phyloP scores from a whole-genome alignment of 2,329 filamentous ascomycete species.

The Claviceps digitariae region DNA sequence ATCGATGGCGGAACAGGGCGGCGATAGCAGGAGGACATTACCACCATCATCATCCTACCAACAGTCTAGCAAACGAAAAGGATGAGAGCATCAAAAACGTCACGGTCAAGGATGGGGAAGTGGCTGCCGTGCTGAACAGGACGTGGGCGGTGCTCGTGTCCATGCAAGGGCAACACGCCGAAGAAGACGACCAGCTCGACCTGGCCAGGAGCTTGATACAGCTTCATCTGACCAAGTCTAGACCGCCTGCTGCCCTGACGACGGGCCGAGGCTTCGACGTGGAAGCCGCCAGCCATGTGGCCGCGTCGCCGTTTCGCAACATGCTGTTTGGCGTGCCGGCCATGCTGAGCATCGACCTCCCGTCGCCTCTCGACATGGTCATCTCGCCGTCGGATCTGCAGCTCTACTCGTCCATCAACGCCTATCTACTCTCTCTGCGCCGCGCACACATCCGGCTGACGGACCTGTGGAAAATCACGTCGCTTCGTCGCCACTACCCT shows the following conservation, averaged over 20 bases:
- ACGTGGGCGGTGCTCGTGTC: constrained; percentile 72
- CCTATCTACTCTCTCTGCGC: constrained; percentile 75
- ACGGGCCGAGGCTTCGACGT: constrained; percentile 21
- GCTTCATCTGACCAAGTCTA: constrained; percentile 45
- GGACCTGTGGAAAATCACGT: constrained; percentile 74
- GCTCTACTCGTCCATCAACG: constrained; percentile 71
- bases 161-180: constrained; percentile 52
- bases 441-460: constrained; percentile 75
- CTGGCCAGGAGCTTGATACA: constrained; percentile 65
- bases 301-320: constrained; percentile 56
- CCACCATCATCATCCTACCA: constrained; percentile 16
- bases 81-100: constrained; percentile 22
- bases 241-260: constrained; percentile 24
- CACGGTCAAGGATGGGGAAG: constrained; percentile 75
- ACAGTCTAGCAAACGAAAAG: constrained; percentile 36
- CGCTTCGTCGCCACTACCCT: constrained; percentile 63
- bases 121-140: constrained; percentile 59
- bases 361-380: constrained; percentile 76
- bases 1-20: constrained; percentile 46
- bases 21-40: constrained; percentile 27
- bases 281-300: constrained; percentile 22
- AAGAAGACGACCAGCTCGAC: constrained; percentile 75
- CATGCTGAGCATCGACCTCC: constrained; percentile 58
- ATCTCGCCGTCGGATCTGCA: constrained; percentile 62
- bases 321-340: constrained; percentile 64